These are phyloP conservation scores for Epichloe coenophiala DNA, from an alignment of 2,329 filamentous ascomycete genomes.

Conservation along the genomic window DNA sequence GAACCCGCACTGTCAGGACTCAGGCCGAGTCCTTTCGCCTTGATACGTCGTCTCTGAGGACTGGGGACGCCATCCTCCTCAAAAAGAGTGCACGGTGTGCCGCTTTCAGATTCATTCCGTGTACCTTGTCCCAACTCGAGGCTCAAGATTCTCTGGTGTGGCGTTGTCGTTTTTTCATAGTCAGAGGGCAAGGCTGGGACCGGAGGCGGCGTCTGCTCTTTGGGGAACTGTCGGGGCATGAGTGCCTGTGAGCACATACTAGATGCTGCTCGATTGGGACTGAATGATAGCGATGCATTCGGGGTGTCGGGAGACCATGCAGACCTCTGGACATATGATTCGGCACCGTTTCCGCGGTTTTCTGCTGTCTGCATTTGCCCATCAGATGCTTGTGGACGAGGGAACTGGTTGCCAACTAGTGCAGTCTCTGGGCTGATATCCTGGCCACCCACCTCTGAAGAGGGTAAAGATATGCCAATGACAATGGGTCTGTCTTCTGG, in stretches of 20 bases:
- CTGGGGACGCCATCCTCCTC: conserved; percentile 49
- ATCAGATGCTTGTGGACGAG: background rate
- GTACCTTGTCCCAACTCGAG: conserved; percentile 15
- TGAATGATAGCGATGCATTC: conserved; percentile 31
- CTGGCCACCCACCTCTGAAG: conserved; percentile 18
- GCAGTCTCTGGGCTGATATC: conserved; percentile 37
- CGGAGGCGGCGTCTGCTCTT: conserved; percentile 42
- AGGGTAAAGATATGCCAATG: conserved; percentile 55
- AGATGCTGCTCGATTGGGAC: conserved; percentile 31
- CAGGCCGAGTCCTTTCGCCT: conserved; percentile 22
- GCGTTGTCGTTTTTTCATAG: conserved; percentile 22
- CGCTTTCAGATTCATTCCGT: conserved; percentile 35
- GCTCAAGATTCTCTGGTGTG: conserved; percentile 21
- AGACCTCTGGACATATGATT: conserved; percentile 19
- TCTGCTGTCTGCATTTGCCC: background rate
- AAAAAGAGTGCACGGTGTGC: conserved; percentile 49
- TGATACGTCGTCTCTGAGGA: conserved; percentile 25
- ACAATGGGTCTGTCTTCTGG: conserved; percentile 59
- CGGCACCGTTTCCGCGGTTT: background rate
- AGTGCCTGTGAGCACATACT: conserved; percentile 49
- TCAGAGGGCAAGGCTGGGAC: conserved; percentile 42
- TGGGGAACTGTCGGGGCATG: conserved; percentile 17
- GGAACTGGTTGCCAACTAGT: conserved; percentile 23
- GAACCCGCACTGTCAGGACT: conserved; percentile 38
- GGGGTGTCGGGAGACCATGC: conserved; percentile 51